A percentile compares a stretch with the other conserved stretches of the same genome.
These are phyloP conservation scores for Dichomitus squalens DNA, from an alignment of 1,284 basidiomycete genomes.

Conservation along the genomic window DNA sequence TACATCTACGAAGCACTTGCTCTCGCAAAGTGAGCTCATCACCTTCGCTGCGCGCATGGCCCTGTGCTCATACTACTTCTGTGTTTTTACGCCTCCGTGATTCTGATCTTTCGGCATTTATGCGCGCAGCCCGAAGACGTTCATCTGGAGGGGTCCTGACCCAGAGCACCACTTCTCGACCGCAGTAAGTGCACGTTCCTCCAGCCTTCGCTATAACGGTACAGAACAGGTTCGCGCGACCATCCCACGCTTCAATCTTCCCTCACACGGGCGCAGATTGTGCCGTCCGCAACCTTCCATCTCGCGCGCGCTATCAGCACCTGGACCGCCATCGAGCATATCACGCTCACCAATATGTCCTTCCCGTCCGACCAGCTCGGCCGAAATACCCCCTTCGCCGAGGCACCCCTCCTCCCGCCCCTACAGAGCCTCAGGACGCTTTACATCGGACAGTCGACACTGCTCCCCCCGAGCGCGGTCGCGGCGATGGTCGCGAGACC, in stretches of 20 bases:
- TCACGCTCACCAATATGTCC: constrained; percentile 50
- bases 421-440: constrained; percentile 44
- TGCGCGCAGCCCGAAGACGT: constrained; percentile 44
- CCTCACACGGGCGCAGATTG: too few species aligned
- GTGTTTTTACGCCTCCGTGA: not conserved
- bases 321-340: constrained; percentile 47
- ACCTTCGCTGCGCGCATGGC: not conserved
- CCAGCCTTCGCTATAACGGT: not conserved
- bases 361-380: constrained; percentile 33
- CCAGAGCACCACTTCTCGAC: constrained; percentile 62
- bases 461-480: constrained; percentile 43
- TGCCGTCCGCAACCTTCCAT: constrained; percentile 43
- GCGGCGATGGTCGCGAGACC: constrained; percentile 39
- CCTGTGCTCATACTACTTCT: too few species aligned
- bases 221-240: not conserved
- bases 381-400: constrained; percentile 20
- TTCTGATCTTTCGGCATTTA: not conserved
- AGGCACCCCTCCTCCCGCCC: constrained; percentile 34
- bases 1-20: constrained; percentile 43
- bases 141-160: constrained; percentile 60
- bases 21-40: constrained; percentile 42
- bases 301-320: constrained; percentile 46
- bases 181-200: constrained; percentile 43
- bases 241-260: too few species aligned
- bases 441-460: constrained; percentile 51